Percentiles rank a stretch among this genome's conserved stretches.
Conservation (phyloP, 768 basidiomycete species). For the Hygrophorus russula region DNA sequence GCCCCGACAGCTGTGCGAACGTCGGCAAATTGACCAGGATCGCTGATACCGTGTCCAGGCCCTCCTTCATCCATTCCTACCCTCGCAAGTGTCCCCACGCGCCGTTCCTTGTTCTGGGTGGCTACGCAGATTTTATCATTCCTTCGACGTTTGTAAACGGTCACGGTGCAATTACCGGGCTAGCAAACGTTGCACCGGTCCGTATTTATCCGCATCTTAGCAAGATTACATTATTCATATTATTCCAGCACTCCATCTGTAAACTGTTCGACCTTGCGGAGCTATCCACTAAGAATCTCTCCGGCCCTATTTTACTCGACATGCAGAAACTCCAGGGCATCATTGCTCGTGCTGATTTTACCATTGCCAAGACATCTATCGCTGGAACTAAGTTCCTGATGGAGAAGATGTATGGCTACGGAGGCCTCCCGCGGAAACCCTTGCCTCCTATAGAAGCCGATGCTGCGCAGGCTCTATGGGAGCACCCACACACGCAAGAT, state of each 20-base stretch:
- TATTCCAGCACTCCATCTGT: constrained; percentile 39
- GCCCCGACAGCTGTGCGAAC: constrained; percentile 59
- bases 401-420: constrained; percentile 69
- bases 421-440: constrained; percentile 70
- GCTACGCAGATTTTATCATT: constrained; percentile 75
- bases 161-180: constrained; percentile 85
- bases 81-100: constrained; percentile 58
- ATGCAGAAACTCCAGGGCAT: constrained; percentile 73
- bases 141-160: constrained; percentile 63
- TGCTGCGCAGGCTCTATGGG: constrained; percentile 54
- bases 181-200: constrained; percentile 77
- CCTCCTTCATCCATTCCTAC: constrained; percentile 41
- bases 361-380: constrained; percentile 66
- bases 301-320: constrained; percentile 38
- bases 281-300: constrained; percentile 40
- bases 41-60: constrained; percentile 49
- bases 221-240: constrained; percentile 2
- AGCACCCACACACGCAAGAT: constrained; percentile 60
- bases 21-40: constrained; percentile 88
- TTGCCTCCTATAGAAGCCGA: constrained; percentile 51
- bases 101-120: constrained; percentile 79
- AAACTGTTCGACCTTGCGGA: constrained; percentile 55
- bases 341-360: constrained; percentile 69
- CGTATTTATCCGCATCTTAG: constrained; percentile 13
- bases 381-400: constrained; percentile 77